Evolutionary conservation across 2,329 filamentous ascomycete genomes (phyloP), one percentile per base, ranked within the genome.

Genomic region (Calonectria fujianensis): DNA sequence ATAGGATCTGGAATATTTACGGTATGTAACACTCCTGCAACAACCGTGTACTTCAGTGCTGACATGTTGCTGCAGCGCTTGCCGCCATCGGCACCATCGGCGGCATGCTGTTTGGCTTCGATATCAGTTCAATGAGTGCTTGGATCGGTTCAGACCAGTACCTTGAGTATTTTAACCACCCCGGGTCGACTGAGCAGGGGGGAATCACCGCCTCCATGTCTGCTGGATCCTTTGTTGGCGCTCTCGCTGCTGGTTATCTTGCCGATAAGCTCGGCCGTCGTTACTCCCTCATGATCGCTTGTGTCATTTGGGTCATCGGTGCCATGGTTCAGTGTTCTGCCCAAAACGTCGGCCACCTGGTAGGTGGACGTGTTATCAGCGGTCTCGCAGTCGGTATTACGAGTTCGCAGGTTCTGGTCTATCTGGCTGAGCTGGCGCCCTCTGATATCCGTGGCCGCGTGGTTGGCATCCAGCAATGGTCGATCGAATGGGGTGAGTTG

Each of bases 391-490:
- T 94, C 69, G 93, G 93, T 78, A 92, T 93, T 81, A 92, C 90
- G 75, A 93, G 91, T 48, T 91, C 92, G 3, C 92, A 93, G 80
- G 92, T 93, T 2, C 92, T 92, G 4, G 92, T 94, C 39, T 94
- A 94, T 81, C 90, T 94, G 29, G 90, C 92, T 29, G 93, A 94
- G 82, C 87, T 94, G 37, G 91, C 93, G 24, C 90, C 90, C 61
- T 88, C 89, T 2, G 79, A 84, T 45, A 88, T 85, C 75, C 89
- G 93, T 75, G 93, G 93, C 20, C 89, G 92, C 54, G 88, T 96
- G 41, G 93, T 96, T 20, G 92, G 93, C 68, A 90, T 91, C 54
- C 93, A 95, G 82, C 94, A 95, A 83, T 93, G 93, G 87, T 92
- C 93, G 32, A 95, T 96, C 75, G 94, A 94, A 77, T 94, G 84